These are phyloP conservation scores for Deuterostichococcus epilithicus DNA, from an alignment of 139 green algal species.

Conservation along the genomic window DNA sequence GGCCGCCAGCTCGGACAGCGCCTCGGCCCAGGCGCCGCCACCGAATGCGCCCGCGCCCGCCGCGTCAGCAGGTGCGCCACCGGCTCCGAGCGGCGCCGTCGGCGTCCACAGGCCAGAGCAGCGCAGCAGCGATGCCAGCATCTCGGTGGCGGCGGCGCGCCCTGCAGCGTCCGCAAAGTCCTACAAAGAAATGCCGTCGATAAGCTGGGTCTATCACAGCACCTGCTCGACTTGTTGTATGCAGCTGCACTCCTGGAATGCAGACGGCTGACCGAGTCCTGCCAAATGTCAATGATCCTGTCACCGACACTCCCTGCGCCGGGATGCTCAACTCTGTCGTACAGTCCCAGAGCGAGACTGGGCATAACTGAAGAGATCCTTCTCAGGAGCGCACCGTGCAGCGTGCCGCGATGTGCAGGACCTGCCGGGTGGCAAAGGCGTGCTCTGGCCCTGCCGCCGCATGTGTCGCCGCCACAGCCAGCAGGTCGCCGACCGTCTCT, in stretches of 20 bases:
- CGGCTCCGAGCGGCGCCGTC: background rate
- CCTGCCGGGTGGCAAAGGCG: conserved; percentile 42
- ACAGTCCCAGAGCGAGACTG: too few relatives aligned
- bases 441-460: conserved; percentile 13
- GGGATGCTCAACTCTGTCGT: too few relatives aligned
- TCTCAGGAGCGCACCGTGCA: conserved; percentile 21
- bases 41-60: background rate
- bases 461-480: conserved; percentile 29
- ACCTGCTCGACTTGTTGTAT: too few relatives aligned
- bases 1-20: conserved; percentile 22
- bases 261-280: too few relatives aligned
- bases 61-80: too few relatives aligned
- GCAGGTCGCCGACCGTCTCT: conserved; percentile 24
- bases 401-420: conserved; percentile 34
- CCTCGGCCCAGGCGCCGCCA: conserved; percentile 14
- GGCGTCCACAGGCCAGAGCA: background rate
- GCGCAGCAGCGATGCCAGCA: conserved; percentile 32
- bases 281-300: too few relatives aligned
- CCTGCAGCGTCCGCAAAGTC: conserved; percentile 46
- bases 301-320: too few relatives aligned
- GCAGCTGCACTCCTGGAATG: too few relatives aligned
- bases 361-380: too few relatives aligned
- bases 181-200: too few relatives aligned
- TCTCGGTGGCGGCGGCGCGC: conserved; percentile 8
- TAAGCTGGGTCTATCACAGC: too few relatives aligned